These are phyloP conservation scores for Cladophialophora yegresii DNA, from an alignment of 2,329 filamentous ascomycete species.

Conservation along the genomic window DNA sequence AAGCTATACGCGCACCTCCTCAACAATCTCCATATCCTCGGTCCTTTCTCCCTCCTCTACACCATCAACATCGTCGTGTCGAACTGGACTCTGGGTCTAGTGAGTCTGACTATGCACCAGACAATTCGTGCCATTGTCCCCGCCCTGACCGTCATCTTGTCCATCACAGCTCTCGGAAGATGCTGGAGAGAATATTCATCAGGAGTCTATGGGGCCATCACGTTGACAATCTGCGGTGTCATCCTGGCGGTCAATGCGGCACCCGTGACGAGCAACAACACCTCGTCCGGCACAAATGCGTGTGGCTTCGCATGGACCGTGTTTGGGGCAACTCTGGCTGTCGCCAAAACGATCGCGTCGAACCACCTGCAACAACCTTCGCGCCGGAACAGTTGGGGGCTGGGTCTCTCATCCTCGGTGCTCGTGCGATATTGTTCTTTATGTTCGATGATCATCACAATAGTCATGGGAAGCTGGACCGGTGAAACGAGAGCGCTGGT, in stretches of 20 bases:
- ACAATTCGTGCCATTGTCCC: constrained; percentile 27
- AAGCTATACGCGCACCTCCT: background rate
- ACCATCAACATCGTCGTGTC: constrained; percentile 27
- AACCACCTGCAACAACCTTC: constrained; percentile 16
- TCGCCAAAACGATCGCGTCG: constrained; percentile 18
- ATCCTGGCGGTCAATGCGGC: constrained; percentile 12
- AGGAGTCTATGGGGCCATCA: constrained; percentile 9
- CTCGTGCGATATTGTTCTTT: constrained; percentile 19
- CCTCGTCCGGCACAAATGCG: background rate
- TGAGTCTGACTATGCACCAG: constrained; percentile 27
- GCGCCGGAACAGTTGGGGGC: background rate
- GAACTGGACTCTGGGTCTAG: constrained; percentile 25
- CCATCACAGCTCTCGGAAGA: constrained; percentile 3
- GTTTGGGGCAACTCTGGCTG: constrained; percentile 18
- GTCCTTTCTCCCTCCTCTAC: constrained; percentile 27
- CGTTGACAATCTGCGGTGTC: constrained; percentile 18
- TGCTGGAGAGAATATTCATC: constrained; percentile 8
- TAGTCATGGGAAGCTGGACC: constrained; percentile 14
- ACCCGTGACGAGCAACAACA: background rate
- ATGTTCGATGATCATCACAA: constrained; percentile 16
- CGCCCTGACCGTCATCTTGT: constrained; percentile 19
- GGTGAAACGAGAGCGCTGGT: constrained; percentile 15
- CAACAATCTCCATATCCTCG: constrained; percentile 5
- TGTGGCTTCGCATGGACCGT: constrained; percentile 6
- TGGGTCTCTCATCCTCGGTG: constrained; percentile 14